phyloP scores from a whole-genome alignment of 23 red algal genomes.

The Cyanidiococcus yangmingshanensis region DNA sequence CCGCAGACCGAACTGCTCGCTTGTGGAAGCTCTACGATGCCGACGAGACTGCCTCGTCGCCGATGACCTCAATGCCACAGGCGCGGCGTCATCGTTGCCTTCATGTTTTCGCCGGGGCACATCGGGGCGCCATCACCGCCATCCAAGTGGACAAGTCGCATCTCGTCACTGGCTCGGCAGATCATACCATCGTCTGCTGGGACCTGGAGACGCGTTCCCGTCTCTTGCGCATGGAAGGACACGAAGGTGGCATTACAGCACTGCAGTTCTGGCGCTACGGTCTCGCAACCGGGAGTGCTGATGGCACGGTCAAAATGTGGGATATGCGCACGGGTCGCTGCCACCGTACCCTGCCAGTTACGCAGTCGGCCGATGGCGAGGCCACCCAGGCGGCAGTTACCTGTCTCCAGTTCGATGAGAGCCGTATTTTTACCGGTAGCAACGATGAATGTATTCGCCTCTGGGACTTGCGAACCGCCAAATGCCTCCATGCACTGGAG shows the following conservation, averaged over 20 bases:
- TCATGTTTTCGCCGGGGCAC: background rate
- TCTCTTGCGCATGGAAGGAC: slow-evolving; percentile 4
- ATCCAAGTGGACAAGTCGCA: slow-evolving; percentile 54
- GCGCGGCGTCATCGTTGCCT: background rate
- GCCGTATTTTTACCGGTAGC: slow-evolving; percentile 15
- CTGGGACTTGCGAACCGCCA: slow-evolving; percentile 26
- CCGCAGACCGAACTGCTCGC: slow-evolving; percentile 54
- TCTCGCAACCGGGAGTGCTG: slow-evolving; percentile 50
- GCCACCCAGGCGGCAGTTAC: background rate
- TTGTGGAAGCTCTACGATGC: slow-evolving; percentile 64
- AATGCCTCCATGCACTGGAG: slow-evolving; percentile 5
- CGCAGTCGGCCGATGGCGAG: background rate
- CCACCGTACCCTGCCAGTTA: slow-evolving; percentile 37
- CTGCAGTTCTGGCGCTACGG: slow-evolving; percentile 72
- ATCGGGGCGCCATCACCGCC: slow-evolving; percentile 35
- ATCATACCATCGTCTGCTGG: slow-evolving; percentile 39
- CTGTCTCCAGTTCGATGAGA: slow-evolving; percentile 35
- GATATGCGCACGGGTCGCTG: slow-evolving; percentile 66
- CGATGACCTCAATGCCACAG: background rate
- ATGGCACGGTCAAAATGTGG: slow-evolving; percentile 59
- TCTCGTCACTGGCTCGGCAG: slow-evolving; percentile 48
- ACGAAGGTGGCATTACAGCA: slow-evolving; percentile 27
- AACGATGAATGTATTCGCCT: slow-evolving; percentile 23
- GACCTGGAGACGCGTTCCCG: slow-evolving; percentile 35
- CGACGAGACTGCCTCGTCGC: slow-evolving; percentile 19